Evolutionary conservation across 495 filamentous ascomycete genomes (phyloP).

Genomic region (Paragyromitra xinjiangensis): DNA sequence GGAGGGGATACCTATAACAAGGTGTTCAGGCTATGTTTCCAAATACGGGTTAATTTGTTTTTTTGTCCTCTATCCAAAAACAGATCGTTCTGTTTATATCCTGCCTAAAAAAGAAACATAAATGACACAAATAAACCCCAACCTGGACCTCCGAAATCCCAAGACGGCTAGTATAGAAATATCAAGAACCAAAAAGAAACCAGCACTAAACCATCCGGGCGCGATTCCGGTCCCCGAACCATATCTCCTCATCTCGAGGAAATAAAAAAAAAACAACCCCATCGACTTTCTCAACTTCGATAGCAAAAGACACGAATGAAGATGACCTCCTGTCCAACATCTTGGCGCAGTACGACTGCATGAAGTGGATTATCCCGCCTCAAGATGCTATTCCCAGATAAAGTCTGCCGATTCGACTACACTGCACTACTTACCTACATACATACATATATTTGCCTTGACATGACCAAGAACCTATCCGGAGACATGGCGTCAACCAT

Average conservation of each 20-base stretch:
- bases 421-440: neutral
- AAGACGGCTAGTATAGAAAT: constrained; percentile 15
- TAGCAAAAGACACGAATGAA: constrained; percentile 3
- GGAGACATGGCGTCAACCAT: neutral
- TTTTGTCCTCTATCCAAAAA: neutral
- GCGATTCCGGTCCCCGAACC: constrained; percentile 42
- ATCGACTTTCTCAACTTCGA: constrained; percentile 1
- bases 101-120: constrained; percentile 20
- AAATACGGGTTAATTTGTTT: constrained; percentile 23
- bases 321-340: constrained; percentile 10
- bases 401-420: constrained; percentile 40
- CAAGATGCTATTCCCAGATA: constrained; percentile 35
- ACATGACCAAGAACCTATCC: neutral
- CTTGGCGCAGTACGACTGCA: constrained; percentile 21
- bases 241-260: constrained; percentile 32
- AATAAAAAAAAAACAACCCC: constrained; percentile 4
- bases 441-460: constrained; percentile 17
- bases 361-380: constrained; percentile 22
- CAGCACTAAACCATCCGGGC: constrained; percentile 23
- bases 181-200: constrained; percentile 29
- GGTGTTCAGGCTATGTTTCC: constrained; percentile 29
- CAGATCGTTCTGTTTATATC: constrained; percentile 20
- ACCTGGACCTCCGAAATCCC: neutral
- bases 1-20: neutral
- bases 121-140: constrained; percentile 43